These are phyloP conservation scores for Scenedesmus sp. DNA, from an alignment of 163 green algal genomes.

Conservation along the genomic window DNA sequence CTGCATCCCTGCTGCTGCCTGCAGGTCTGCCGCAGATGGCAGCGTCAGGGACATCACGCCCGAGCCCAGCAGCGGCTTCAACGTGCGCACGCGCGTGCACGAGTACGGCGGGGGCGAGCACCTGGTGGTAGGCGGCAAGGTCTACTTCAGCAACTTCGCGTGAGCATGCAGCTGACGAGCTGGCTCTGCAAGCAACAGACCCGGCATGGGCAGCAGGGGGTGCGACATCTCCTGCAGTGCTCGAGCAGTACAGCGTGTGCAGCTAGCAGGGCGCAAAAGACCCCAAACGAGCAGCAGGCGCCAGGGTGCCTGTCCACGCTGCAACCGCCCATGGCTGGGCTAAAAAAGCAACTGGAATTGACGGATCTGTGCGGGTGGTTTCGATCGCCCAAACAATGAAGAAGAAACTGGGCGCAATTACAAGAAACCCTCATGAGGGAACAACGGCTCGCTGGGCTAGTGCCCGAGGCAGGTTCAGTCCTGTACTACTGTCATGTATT, in stretches of 20 bases:
- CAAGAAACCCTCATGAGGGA: too few species aligned
- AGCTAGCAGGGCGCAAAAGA: neutral
- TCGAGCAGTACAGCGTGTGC: too few species aligned
- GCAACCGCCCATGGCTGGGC: too few species aligned
- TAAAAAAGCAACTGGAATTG: too few species aligned
- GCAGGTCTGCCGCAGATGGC: neutral
- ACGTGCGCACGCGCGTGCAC: constrained; percentile 82
- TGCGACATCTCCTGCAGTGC: too few species aligned
- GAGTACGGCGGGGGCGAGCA: constrained; percentile 87
- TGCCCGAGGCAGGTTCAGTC: too few species aligned
- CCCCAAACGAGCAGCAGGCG: neutral
- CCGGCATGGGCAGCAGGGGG: neutral
- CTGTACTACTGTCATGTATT: too few species aligned
- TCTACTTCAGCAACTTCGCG: constrained; percentile 86
- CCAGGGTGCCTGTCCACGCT: neutral
- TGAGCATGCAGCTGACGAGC: constrained; percentile 39
- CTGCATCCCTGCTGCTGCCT: neutral
- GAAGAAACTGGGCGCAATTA: too few species aligned
- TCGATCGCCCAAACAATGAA: too few species aligned
- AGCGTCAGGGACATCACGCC: constrained; percentile 73
- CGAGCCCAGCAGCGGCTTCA: constrained; percentile 64
- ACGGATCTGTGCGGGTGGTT: too few species aligned
- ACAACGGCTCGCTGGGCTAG: too few species aligned
- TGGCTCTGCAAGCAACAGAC: neutral
- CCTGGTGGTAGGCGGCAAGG: constrained; percentile 40